Evolutionary conservation across 306 rosid species (phyloP), one percentile per base, ranked within the genome.

Genomic region (Vigna radiata): DNA sequence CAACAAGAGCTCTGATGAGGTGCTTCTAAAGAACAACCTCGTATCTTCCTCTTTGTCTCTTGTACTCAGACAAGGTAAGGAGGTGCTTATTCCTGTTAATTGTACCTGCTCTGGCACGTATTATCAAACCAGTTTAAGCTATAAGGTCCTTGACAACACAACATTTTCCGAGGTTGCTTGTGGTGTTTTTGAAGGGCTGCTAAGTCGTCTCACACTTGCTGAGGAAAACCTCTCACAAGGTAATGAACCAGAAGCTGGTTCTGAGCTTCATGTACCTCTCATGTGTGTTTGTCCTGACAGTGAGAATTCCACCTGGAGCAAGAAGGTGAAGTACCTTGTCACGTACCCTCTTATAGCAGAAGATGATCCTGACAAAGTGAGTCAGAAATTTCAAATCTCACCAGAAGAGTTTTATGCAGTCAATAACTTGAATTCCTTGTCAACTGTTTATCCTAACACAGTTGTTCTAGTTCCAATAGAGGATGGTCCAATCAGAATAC

Each of bases 281-380:
- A 83, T 67, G 73, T 89, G 96, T 68, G 83, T 92, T 62, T 91
- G 94, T 74, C 88, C 84, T 44, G 74, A 80, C 14, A 83, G 78
- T 68, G 76, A 82, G 7, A 86, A 79, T 79, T 75, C 68, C 63
- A 69, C 83, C 1, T 47, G 16, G 7, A n/a, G 6, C 1, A 69
- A 44, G 46, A 56, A 79, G n/a, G 72, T 88, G 43, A 78, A 88
- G 67, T 76, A 85, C 75, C 89, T 88, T 80, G 85, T 89, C 8
- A 86, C 92, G 67, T 89, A 88, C 87, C 97, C 94, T 77, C 1
- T 89, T 15, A 23, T 86, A 6, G 55, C 12, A 73, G 84, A 73
- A 9, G 92, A 89, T 59, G 47, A 6, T 10, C 60, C 62, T 3
- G 47, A 10, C 2, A 33, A 0, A 59, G 31, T 87, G 74, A 55